These are phyloP conservation scores for Epicoccum nigrum DNA, from an alignment of 2,329 filamentous ascomycete genomes.

Conservation along the genomic window DNA sequence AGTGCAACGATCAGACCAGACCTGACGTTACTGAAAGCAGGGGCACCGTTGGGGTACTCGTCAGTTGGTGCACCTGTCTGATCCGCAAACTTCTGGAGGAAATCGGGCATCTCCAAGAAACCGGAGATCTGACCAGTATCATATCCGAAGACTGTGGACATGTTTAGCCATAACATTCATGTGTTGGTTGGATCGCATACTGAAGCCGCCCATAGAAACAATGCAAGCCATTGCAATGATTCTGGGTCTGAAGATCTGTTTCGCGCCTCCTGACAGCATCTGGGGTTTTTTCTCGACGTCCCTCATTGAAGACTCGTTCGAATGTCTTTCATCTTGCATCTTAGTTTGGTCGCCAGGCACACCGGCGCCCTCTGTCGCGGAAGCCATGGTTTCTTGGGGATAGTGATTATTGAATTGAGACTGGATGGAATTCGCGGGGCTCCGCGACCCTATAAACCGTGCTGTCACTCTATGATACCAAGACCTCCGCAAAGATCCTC, in stretches of 20 bases:
- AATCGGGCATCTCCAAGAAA: conserved; percentile 47
- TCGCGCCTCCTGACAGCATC: conserved; percentile 28
- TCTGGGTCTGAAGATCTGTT: conserved; percentile 40
- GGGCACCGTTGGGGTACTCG: conserved; percentile 27
- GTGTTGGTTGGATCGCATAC: not conserved
- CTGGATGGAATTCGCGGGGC: not conserved
- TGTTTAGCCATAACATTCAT: not conserved
- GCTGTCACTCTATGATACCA: conserved; percentile 2
- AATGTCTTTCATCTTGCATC: conserved; percentile 13
- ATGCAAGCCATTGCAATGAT: conserved; percentile 43
- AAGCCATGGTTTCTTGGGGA: conserved; percentile 1
- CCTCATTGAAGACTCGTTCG: conserved; percentile 32
- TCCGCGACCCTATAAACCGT: conserved; percentile 17
- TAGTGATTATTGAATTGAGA: not conserved
- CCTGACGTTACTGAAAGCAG: conserved; percentile 39
- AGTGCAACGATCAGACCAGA: conserved; percentile 45
- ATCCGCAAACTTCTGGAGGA: conserved; percentile 39
- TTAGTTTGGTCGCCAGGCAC: not conserved
- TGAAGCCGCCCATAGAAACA: conserved; percentile 47
- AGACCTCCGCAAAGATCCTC: conserved; percentile 5
- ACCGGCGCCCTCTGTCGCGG: not conserved
- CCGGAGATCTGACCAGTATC: conserved; percentile 46
- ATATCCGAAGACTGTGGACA: conserved; percentile 35
- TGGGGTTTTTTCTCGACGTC: conserved; percentile 40
- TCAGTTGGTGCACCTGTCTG: not conserved